Evolutionary conservation across 805 yeast genomes (phyloP).

Genomic region (Blastobotrys attinorum): DNA sequence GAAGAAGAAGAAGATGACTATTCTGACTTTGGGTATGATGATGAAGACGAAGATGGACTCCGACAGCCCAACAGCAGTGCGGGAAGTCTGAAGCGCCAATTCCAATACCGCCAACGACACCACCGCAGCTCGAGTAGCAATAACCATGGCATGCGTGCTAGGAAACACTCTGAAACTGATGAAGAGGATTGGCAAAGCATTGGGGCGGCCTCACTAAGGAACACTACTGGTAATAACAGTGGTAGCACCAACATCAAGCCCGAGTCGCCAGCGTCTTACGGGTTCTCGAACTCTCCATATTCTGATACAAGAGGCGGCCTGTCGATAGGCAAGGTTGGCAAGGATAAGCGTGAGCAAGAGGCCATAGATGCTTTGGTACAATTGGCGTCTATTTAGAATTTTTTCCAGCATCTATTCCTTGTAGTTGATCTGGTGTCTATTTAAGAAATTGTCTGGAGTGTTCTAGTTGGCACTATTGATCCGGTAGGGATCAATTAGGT

Average conservation of each 20-base stretch:
- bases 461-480: too few relatives aligned
- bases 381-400: conserved; percentile 31
- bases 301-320: conserved; percentile 7
- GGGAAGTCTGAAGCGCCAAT: too few relatives aligned
- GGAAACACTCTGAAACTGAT: conserved; percentile 63
- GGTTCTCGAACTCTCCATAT: conserved; percentile 1
- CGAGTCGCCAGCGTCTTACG: conserved; percentile 2
- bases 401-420: too few relatives aligned
- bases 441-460: too few relatives aligned
- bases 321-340: conserved; percentile 3
- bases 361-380: conserved; percentile 65
- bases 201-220: conserved; percentile 66
- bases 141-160: background rate
- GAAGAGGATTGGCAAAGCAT: conserved; percentile 95
- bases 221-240: background rate
- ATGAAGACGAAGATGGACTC: conserved; percentile 25
- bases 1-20: conserved; percentile 28
- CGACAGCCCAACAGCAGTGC: background rate
- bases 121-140: conserved; percentile 1
- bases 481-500: too few relatives aligned
- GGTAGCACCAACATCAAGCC: too few relatives aligned
- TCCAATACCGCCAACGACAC: too few relatives aligned
- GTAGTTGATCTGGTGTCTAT: too few relatives aligned
- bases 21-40: conserved; percentile 31
- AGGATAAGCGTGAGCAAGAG: conserved; percentile 39